Percentiles rank a stretch among this genome's conserved stretches.
phyloP scores from a whole-genome alignment of 768 basidiomycete species.

The Tricholoma saponaceum region DNA sequence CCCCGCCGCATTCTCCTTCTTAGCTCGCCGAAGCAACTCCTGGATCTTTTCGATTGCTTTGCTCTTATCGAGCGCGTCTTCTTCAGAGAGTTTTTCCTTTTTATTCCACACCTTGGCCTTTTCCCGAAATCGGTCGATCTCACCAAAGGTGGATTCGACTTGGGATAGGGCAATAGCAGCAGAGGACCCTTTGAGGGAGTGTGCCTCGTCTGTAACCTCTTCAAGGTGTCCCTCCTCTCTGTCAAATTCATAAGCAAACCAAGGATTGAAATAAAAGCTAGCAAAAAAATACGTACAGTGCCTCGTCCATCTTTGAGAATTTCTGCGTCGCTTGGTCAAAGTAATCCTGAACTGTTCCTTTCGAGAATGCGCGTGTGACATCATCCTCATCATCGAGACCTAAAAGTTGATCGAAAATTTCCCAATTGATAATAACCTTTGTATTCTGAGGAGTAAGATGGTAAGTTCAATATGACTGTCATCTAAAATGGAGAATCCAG shows the following conservation, averaged over 20 bases:
- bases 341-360: conserved; percentile 74
- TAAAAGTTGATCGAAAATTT: conserved; percentile 80
- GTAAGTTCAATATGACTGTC: background rate
- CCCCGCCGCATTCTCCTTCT: conserved; percentile 66
- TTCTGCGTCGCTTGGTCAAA: conserved; percentile 76
- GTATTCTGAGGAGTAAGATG: background rate
- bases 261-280: conserved; percentile 1
- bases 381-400: conserved; percentile 79
- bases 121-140: conserved; percentile 86
- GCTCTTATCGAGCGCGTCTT: conserved; percentile 59
- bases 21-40: conserved; percentile 52
- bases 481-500: background rate
- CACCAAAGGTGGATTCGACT: conserved; percentile 84
- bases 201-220: conserved; percentile 72
- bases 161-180: conserved; percentile 83
- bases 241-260: conserved; percentile 5
- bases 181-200: conserved; percentile 97
- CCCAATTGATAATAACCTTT: conserved; percentile 63
- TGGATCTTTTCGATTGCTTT: conserved; percentile 41
- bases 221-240: conserved; percentile 58
- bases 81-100: conserved; percentile 33
- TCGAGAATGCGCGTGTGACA: conserved; percentile 63
- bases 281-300: conserved; percentile 55
- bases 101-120: conserved; percentile 53
- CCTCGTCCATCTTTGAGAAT: conserved; percentile 72